Base-by-base conservation (phyloP, 371 early-diverging fungal species). In the Mucor sp. region DNA sequence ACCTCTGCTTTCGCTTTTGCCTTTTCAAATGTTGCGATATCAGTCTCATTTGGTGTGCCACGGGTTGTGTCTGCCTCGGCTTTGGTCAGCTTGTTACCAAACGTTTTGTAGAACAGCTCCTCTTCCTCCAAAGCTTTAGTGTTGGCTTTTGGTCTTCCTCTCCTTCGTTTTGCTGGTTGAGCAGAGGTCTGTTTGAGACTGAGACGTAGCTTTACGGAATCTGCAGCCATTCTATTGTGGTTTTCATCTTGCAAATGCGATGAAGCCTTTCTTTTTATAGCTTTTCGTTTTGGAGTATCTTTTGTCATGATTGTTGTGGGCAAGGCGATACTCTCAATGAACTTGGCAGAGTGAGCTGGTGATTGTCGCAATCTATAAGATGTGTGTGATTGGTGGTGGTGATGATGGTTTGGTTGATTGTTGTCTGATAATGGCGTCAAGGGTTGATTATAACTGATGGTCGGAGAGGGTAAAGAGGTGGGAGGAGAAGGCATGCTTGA, bases 31-130 rank as follows among this genome's bases (percentile, higher is more conserved):
- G 71, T 58, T 3, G 65, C 63, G 33, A 81, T 81, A 58, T 90
- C 92, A 3, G n/a, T 27, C 7, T 77, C 73, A 30, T 65, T 69
- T 1, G 92, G 90, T 0, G 76, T 78, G 28, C 86, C 84, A 19
- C 80, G 76, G 14, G 77, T 71, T 21, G 79, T 82, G 66, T 85
- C 81, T 0, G 90, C 85, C 41, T 92, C 89, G 25, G 74, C 80
- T 48, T 70, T 72, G 0, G 81, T 82, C 30, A 91, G 58, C 63
- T 85, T 82, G 21, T 88, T 80, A 15, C 87, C 89, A 77, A 89
- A 89, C 15, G 79, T 77, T 23, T 66, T 68, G 58, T 64, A 73
- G 57, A 69, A 78, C 6, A 64, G 57, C 7, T 65, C 65, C 39
- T 73, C 75, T n/a, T 63, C 57, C 32, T 74, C 72, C 27, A 59